Conservation (phyloP, 2,329 filamentous ascomycete genomes). For the Xylogone sp. region DNA sequence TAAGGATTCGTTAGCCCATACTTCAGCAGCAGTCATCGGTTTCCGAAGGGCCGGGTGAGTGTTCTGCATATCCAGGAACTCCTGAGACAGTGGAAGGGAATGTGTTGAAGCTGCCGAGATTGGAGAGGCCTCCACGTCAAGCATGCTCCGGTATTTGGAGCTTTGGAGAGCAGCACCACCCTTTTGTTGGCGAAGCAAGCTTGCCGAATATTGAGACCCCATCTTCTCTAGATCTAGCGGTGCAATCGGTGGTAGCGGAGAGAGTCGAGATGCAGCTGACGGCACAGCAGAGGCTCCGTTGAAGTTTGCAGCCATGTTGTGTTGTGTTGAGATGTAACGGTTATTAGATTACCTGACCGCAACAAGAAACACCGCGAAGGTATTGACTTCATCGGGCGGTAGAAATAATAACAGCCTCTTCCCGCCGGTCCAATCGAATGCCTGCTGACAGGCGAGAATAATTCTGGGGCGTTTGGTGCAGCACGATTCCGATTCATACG, state of each 20-base stretch:
- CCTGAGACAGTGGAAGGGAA: constrained; percentile 14
- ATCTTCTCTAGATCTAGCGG: constrained; percentile 8
- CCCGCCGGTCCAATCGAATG: neutral
- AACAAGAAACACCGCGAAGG: neutral
- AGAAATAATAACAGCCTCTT: neutral
- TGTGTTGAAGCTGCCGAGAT: constrained; percentile 19
- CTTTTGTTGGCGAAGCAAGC: constrained; percentile 18
- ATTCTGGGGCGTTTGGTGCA: neutral
- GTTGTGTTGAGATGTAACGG: neutral
- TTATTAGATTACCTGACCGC: constrained; percentile 1
- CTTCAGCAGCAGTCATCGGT: constrained; percentile 19
- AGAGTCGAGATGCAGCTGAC: constrained; percentile 12
- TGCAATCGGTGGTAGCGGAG: constrained; percentile 8
- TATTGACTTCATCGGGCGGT: neutral
- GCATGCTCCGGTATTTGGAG: constrained; percentile 48
- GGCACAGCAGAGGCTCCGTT: constrained; percentile 14
- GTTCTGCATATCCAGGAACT: constrained; percentile 22
- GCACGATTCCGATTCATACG: neutral
- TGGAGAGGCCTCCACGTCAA: constrained; percentile 47
- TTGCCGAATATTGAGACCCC: constrained; percentile 17
- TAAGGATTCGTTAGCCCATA: constrained; percentile 27
- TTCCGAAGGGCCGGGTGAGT: constrained; percentile 18
- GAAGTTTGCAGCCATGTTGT: constrained; percentile 18
- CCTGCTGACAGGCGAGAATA: neutral
- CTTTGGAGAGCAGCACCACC: constrained; percentile 22